Base-by-base conservation (phyloP, 441 rosid genomes). In the Populus tomentosa region DNA sequence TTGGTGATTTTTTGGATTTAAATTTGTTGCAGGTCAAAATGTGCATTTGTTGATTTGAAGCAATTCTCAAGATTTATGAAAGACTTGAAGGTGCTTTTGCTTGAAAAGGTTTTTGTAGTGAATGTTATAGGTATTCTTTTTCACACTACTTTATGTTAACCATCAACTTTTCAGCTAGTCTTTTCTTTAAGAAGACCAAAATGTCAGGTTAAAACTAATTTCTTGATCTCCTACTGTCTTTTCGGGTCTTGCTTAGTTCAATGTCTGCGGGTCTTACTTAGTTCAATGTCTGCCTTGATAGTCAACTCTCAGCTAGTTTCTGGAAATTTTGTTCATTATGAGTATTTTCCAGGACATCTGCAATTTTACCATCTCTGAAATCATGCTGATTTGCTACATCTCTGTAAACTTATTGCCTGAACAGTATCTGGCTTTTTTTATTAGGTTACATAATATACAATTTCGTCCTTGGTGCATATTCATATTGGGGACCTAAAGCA, bases 361-460 rank as follows among this genome's bases (percentile, higher is more conserved):
- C 11, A n/a, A 65, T 70, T 67, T 53, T 30, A 76, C 64, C 10
- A 71, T 74, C 33, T 18, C 21, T 10, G 7, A 26, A 53, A n/a
- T 13, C 6, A 9, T 73, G 50, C 46, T 78, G 71, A 67, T 59
- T 42, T 36, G 36, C 20, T 53, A 14, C 6, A 28, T 32, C 61
- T 75, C 28, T 24, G 4, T 28, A 11, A 30, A 26, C 26, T 30
- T 73, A 64, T 61, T 56, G n/a, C n/a, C 63, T 77, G 53, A 30
- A 30, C 62, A 67, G 62, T 32, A n/a, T 70, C 33, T 73, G 35
- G 20, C 62, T 69, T 28, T 77, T 77, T 85, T 79, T 84, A 75
- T 71, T 88, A 95, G 99, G 99, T 66, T 88, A 91, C 82, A 82
- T 92, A 70, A 88, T 88, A 32, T 95, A 95, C 90, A 95, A 83